Base-by-base conservation (phyloP, 2,329 filamentous ascomycete species). In the Arthroderma sp. region DNA sequence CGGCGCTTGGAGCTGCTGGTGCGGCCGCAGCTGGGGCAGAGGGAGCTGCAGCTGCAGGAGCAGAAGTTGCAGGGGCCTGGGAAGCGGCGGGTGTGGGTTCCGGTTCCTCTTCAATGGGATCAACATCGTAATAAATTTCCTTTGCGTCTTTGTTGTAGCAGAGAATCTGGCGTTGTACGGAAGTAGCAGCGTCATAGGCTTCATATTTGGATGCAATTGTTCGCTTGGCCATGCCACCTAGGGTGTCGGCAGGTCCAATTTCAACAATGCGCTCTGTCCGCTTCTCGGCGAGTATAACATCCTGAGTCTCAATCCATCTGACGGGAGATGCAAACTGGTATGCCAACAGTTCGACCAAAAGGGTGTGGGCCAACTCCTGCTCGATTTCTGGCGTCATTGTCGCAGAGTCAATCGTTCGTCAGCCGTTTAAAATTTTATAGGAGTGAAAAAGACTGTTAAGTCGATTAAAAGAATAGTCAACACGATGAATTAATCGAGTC, bases 71-170 rank as follows among this genome's bases (percentile, higher is more conserved):
- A 15, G 68, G 54, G 37, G 60, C 52, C 10, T 70, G 61, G 31
- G 60, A 48, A 43, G 74, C 62, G 42, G 57, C 52, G n/a, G 57
- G 48, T 34, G 60, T 50, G 41, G 74, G 63, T 58, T 83, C 82
- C 39, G 83, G 76, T 66, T 96, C 91, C 47, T 98, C 91, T 59
- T 93, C 86, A 29, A 94, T 73, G 0, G 91, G 91, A 60, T 98
- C 91, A 38, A 94, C 88, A 61, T 95, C 89, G 67, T 98, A 98
- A 73, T 98, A 98, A 53, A 98, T 98, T 66, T 98, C 91, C 66
- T 95, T 96, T 46, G 87, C 84, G 61, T 98, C 91, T 68, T 98
- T 98, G 74, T 94, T 96, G 73, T 96, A 98, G 74, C 91, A 96
- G 46, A 98, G 78, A 62, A 98, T 95, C 66, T 96, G 89, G 63